These are phyloP conservation scores for Pichia terricola DNA, from an alignment of 1,139 yeast genomes.

Conservation along the genomic window DNA sequence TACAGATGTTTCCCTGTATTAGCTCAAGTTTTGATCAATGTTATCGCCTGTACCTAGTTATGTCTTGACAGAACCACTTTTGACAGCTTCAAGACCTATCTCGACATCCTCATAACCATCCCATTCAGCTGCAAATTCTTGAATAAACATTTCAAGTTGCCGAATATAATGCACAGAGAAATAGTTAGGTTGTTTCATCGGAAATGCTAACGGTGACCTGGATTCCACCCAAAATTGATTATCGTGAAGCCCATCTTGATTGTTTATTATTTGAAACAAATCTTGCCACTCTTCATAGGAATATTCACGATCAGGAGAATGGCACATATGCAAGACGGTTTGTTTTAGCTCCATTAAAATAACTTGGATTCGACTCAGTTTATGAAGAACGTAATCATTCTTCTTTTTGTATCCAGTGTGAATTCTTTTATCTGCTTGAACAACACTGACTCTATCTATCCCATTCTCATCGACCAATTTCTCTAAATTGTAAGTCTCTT, in stretches of 20 bases:
- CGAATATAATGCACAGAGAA: constrained; percentile 39
- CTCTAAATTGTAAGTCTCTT: constrained; percentile 5
- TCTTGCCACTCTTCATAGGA: constrained; percentile 38
- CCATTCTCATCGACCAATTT: background rate
- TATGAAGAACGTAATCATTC: constrained; percentile 16
- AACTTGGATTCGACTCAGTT: constrained; percentile 17
- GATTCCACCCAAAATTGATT: constrained; percentile 30
- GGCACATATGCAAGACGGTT: constrained; percentile 16
- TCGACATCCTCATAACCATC: constrained; percentile 6
- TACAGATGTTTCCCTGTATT: too few species aligned
- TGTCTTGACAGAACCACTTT: too few species aligned
- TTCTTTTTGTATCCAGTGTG: constrained; percentile 22
- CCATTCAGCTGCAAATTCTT: constrained; percentile 19
- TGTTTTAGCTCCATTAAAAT: constrained; percentile 17
- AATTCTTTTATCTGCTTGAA: constrained; percentile 18
- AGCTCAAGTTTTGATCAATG: too few species aligned
- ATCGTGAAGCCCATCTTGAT: constrained; percentile 17
- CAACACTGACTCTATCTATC: constrained; percentile 9
- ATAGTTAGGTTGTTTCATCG: constrained; percentile 58
- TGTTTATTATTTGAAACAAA: constrained; percentile 25
- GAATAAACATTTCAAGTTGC: constrained; percentile 26
- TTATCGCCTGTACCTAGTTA: too few species aligned
- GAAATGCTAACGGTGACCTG: constrained; percentile 55
- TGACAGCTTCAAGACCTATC: too few species aligned
- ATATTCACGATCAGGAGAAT: constrained; percentile 29